Evolutionary conservation across 257 asterid genomes (phyloP).

Genomic region (Solanum sparsipilum): DNA sequence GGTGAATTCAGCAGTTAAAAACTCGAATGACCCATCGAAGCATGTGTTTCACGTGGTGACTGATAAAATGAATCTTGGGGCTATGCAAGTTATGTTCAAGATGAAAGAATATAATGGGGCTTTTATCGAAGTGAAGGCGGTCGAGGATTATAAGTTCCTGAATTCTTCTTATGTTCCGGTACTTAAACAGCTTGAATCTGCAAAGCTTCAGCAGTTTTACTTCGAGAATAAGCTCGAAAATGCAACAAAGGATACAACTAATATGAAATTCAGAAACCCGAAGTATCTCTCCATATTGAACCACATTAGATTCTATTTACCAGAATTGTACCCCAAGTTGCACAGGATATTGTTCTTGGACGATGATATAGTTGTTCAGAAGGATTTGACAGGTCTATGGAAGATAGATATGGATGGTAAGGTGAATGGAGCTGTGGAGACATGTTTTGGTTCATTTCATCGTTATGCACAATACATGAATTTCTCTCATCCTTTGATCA

Average conservation of each 20-base stretch:
- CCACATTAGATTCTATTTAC: constrained; percentile 70
- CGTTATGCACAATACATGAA: constrained; percentile 75
- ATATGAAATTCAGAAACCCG: constrained; percentile 77
- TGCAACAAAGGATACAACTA: constrained; percentile 71
- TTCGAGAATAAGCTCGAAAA: constrained; percentile 65
- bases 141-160: constrained; percentile 63
- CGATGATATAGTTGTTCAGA: constrained; percentile 72
- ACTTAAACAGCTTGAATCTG: constrained; percentile 59
- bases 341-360: constrained; percentile 71
- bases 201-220: constrained; percentile 60
- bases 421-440: constrained; percentile 81
- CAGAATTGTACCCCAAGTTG: constrained; percentile 69
- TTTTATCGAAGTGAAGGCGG: constrained; percentile 68
- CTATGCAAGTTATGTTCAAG: constrained; percentile 73
- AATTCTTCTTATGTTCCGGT: constrained; percentile 73
- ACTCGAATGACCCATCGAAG: constrained; percentile 59
- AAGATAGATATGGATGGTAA: constrained; percentile 65
- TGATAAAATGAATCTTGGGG: constrained; percentile 75
- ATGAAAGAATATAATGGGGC: constrained; percentile 63
- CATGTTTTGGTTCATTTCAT: constrained; percentile 73
- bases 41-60: constrained; percentile 80
- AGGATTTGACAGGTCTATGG: constrained; percentile 71
- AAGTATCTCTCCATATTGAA: constrained; percentile 64
- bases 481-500: constrained; percentile 65
- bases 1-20: constrained; percentile 66